Base-by-base conservation (phyloP, 2,329 filamentous ascomycete genomes). In the Fusarium cicatricum region DNA sequence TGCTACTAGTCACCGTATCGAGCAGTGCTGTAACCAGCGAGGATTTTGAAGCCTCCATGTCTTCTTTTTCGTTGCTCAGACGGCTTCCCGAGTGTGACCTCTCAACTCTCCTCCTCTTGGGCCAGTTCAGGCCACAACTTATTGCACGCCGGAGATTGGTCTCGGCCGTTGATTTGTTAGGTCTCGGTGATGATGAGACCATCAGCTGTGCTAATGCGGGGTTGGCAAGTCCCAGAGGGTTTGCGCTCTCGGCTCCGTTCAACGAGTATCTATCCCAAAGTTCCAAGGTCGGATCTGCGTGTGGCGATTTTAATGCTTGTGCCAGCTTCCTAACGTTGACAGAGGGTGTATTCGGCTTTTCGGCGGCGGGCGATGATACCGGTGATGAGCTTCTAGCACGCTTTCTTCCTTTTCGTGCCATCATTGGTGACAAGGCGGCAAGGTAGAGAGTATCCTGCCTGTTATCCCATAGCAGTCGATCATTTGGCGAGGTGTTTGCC, bases 241-340 rank as follows among this genome's bases (percentile, higher is more conserved):
- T 78, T 71, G 47, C 75, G 73, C 58, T 81, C 77, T 67, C 80
- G 21, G 61, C 57, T 32, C 29, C 29, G 32, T 69, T 73, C 14
- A 85, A 74, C 32, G 89, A 84, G 70, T 91, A 92, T 46, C 89
- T 86, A 65, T 90, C 90, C 90, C 90, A 94, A 2, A 93, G 75
- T 60, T 93, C 89, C 28, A 88, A 75, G 3, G 89, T 89, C 32
- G 90, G 88, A 67, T 93, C 90, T 28, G 86, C 82, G 60, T 89
- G 85, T 11, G 88, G 87, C 1, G 88, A 89, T 62, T 83, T 87
- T 37, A 90, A 73, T 1, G 84, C 78, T 48, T 82, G 78, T 33
- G 83, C 82, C 36, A 88, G 74, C 59, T 81, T 80, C 66, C 85
- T 82, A 33, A 87, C 75, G 64, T 90, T 85, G 57, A 88, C 76